Percentiles rank a stretch among this genome's conserved stretches.
phyloP scores from a whole-genome alignment of 1,139 yeast species.

The Eremothecium gossypii region DNA sequence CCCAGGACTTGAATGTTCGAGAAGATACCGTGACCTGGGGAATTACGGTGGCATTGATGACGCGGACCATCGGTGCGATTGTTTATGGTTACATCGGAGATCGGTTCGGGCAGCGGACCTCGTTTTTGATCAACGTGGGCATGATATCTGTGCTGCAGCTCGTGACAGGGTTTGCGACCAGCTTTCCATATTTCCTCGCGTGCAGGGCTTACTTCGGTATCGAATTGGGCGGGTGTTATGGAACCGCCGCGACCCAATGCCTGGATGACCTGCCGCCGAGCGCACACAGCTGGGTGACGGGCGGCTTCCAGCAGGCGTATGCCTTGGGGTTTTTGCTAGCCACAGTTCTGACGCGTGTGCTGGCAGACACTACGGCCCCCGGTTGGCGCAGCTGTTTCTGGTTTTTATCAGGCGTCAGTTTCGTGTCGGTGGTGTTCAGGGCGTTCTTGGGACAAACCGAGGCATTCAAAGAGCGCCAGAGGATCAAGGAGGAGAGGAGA shows the following conservation, averaged over 20 bases:
- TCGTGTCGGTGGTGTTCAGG: slow-evolving; percentile 48
- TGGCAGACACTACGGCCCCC: slow-evolving; percentile 41
- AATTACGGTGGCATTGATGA: slow-evolving; percentile 67
- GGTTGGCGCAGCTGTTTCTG: slow-evolving; percentile 75
- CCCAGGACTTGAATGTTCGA: slow-evolving; percentile 40
- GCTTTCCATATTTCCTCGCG: slow-evolving; percentile 55
- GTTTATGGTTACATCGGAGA: slow-evolving; percentile 62
- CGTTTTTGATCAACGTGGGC: slow-evolving; percentile 45
- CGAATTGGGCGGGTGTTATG: slow-evolving; percentile 65
- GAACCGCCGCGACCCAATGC: slow-evolving; percentile 59
- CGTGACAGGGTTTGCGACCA: slow-evolving; percentile 63
- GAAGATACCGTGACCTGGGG: slow-evolving; percentile 67
- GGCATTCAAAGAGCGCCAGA: slow-evolving; percentile 35
- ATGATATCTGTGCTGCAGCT: slow-evolving; percentile 53
- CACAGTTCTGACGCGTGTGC: slow-evolving; percentile 55
- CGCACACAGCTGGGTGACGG: slow-evolving; percentile 57
- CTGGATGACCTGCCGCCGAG: slow-evolving; percentile 55
- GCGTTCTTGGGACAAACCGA: slow-evolving; percentile 51
- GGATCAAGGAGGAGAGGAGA: slow-evolving; percentile 27
- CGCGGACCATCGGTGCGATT: slow-evolving; percentile 70
- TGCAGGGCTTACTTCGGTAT: slow-evolving; percentile 64
- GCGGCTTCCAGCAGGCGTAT: slow-evolving; percentile 64
- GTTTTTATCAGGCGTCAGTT: slow-evolving; percentile 69
- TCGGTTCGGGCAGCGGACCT: slow-evolving; percentile 65
- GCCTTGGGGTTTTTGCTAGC: slow-evolving; percentile 62